Evolutionary conservation across 2,329 filamentous ascomycete genomes (phyloP), one percentile per base, ranked within the genome.

Genomic region (Sphaerulina musiva): DNA sequence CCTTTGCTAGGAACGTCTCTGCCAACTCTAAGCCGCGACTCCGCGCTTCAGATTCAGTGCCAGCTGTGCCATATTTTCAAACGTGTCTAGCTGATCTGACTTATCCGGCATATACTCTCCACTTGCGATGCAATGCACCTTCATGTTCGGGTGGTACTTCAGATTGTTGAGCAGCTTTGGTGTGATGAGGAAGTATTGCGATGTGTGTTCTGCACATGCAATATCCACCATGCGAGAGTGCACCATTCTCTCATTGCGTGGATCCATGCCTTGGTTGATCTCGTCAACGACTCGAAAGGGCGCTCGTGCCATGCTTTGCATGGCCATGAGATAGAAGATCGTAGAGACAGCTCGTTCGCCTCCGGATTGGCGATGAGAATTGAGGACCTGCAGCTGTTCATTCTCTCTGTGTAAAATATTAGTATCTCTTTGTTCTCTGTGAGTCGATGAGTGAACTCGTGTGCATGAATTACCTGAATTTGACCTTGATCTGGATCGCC

Each of bases 201-300:
- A 64, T 26, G 53, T 55, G 48, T 59, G 83, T 70, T 53, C 45
- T 61, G 83, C 81, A 71, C 93, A 97, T 42, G 93, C 93, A 68
- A 98, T 96, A 67, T 96, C 90, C 7, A 98, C 93, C 87, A 98
- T 95, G 59, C 93, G 88, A 69, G 92, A 89, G 73, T 98, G 93
- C 12, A 98, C 91, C 82, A 96, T 95, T 63, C 93, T 87, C 73
- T 98, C 93, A 72, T 98, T 98, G 65, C 93, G 85, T 42, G 92
- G 93, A 70, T 98, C 93, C 93, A 98, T 98, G 62, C 93, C 93
- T 74, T 98, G 93, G 69, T 98, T 98, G 78, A 98, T 98, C 75
- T 98, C 93, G 72, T 98, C 93, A 55, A 98, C 93, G 47, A 98
- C 92, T 49, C 93, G 89, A 80, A 98, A 98, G 1, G 93, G 93